Percentiles rank a stretch among this genome's conserved stretches.
These are phyloP conservation scores for Kwoniella dejecticola DNA, from an alignment of 768 basidiomycete genomes.

Conservation along the genomic window DNA sequence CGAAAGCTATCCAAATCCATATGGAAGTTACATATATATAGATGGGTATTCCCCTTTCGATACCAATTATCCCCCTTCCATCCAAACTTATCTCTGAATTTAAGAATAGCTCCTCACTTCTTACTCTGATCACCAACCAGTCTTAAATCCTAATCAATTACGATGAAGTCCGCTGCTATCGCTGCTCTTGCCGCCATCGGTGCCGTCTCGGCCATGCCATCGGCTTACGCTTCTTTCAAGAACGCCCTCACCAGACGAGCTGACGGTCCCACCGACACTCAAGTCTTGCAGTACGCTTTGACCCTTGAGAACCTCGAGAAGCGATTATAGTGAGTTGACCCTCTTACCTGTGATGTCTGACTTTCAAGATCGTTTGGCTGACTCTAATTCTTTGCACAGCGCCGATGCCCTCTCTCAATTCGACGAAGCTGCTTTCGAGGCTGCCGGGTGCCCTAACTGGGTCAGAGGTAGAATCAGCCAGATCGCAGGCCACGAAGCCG, in stretches of 20 bases:
- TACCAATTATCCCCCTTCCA: not conserved
- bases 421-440: slow-evolving; percentile 59
- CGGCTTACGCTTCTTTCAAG: slow-evolving; percentile 19
- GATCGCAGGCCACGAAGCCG: slow-evolving; percentile 63
- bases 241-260: slow-evolving; percentile 14
- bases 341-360: too few relatives aligned
- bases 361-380: too few relatives aligned
- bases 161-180: slow-evolving; percentile 27
- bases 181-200: slow-evolving; percentile 31
- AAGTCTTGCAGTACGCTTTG: slow-evolving; percentile 51
- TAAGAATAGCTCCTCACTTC: not conserved
- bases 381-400: slow-evolving; percentile 19
- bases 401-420: slow-evolving; percentile 59
- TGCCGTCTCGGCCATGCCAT: slow-evolving; percentile 27
- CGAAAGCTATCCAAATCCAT: too few relatives aligned
- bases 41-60: not conserved
- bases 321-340: slow-evolving; percentile 45
- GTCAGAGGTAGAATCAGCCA: slow-evolving; percentile 61
- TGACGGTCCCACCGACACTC: slow-evolving; percentile 26
- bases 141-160: slow-evolving; percentile 7
- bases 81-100: not conserved
- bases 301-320: slow-evolving; percentile 53
- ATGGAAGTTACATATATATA: too few relatives aligned
- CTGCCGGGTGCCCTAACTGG: slow-evolving; percentile 59
- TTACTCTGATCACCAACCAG: not conserved